Conservation (phyloP, 306 rosid genomes). For the Vigna trinervia region DNA sequence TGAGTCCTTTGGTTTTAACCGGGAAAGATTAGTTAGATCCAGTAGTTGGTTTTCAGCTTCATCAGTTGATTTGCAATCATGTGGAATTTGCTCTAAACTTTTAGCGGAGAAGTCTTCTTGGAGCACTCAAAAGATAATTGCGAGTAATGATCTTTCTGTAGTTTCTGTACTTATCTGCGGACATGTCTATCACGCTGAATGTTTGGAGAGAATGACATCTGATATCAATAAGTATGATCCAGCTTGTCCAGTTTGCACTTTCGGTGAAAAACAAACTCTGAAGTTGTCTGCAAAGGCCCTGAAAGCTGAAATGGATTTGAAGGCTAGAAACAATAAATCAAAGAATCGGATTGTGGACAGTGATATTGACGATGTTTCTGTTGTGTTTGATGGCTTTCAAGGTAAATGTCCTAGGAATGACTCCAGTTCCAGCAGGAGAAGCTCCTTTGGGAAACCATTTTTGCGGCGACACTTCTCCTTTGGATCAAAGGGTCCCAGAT, state of each 20-base stretch:
- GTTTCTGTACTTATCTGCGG: slow-evolving; percentile 88
- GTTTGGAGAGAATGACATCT: slow-evolving; percentile 86
- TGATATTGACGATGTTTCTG: slow-evolving; percentile 66
- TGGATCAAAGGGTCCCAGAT: slow-evolving; percentile 77
- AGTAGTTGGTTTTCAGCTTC: slow-evolving; percentile 64
- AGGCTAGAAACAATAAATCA: slow-evolving; percentile 68
- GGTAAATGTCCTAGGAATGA: slow-evolving; percentile 63
- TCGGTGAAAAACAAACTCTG: slow-evolving; percentile 81
- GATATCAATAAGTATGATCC: slow-evolving; percentile 90
- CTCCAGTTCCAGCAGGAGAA: slow-evolving; percentile 80
- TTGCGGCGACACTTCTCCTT: slow-evolving; percentile 83
- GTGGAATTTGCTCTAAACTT: slow-evolving; percentile 74
- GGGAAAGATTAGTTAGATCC: slow-evolving; percentile 72
- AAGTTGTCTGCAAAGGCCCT: slow-evolving; percentile 76
- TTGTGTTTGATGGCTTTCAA: slow-evolving; percentile 56
- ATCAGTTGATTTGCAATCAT: slow-evolving; percentile 74
- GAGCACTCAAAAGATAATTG: slow-evolving; percentile 63
- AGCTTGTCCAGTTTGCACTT: slow-evolving; percentile 83
- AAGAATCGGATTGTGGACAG: slow-evolving; percentile 66
- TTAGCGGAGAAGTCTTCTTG: slow-evolving; percentile 67
- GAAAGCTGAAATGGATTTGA: slow-evolving; percentile 82
- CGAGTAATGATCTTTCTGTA: slow-evolving; percentile 60
- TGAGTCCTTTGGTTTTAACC: slow-evolving; percentile 75
- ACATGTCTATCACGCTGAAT: slow-evolving; percentile 90
- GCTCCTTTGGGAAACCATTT: slow-evolving; percentile 78